Base-by-base conservation (phyloP, 208 protist species). In the Vickermania spadyakhi region DNA sequence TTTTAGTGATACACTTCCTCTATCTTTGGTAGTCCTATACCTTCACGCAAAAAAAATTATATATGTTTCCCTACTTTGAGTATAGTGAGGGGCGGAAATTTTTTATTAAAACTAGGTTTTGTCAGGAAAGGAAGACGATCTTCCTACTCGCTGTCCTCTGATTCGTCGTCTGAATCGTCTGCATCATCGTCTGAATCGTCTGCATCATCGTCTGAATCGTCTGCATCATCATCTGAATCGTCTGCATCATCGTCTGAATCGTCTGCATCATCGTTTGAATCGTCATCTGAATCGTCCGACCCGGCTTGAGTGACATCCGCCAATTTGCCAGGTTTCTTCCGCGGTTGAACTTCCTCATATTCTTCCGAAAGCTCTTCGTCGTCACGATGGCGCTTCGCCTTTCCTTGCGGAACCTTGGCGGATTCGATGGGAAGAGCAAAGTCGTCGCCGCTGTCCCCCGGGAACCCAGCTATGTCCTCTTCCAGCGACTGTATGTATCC, bases 401-500 rank as follows among this genome's bases (percentile, higher is more conserved):
- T 62, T 18, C 36, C 36, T 18, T 27, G 13, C 41, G 18, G 41
- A 49, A 25, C 21, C 29, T 52, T 13, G 4, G 29, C 63, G 42
- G 57, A 41, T 55, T 68, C 63, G 42, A 66, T 66, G 30, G 61
- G 25, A 5, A 29, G 55, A 14, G 69, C 66, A 56, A 67, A 52
- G 5, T 68, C 68, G 0, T 62, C 52, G 3, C 64, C 61, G 23
- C 54, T 52, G 18, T 54, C 52, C 7, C 30, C 36, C 13, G 62
- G 31, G 23, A 59, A 64, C 51, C 73, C 68, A 50, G 84, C 74
- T n/a, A n/a, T n/a, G 41, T 85, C 76, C 5, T 58, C 41, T 31
- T 92, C 83, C 5, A 90, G 63, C 31, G 83, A 75, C 60, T 89
- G 81, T 49, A 72, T 58, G 72, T 92, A 94, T 22, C 88, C 88